A percentile compares a stretch with the other conserved stretches of the same genome.
phyloP scores from a whole-genome alignment of 495 filamentous ascomycete genomes.

The Penicillium alfredii region DNA sequence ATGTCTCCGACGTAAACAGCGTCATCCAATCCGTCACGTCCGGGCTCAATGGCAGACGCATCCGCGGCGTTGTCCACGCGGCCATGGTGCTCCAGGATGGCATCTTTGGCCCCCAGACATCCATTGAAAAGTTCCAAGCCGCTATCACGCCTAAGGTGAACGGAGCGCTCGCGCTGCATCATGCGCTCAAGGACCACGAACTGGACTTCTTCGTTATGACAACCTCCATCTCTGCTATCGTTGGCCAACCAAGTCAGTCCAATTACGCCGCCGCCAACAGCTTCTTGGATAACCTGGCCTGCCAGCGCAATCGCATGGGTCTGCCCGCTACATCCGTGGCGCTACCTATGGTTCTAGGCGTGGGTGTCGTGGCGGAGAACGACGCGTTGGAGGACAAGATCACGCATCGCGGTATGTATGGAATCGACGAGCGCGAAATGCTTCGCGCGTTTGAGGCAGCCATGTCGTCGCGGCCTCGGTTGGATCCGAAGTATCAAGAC shows the following conservation, averaged over 20 bases:
- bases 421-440: slow-evolving; percentile 33
- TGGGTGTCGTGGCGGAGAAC: slow-evolving; percentile 34
- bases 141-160: slow-evolving; percentile 19
- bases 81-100: slow-evolving; percentile 34
- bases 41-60: no score
- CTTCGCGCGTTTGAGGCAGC: slow-evolving; percentile 28
- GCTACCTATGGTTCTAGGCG: slow-evolving; percentile 29
- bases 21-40: slow-evolving; percentile 16
- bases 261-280: slow-evolving; percentile 29
- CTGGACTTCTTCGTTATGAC: slow-evolving; percentile 31
- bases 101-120: slow-evolving; percentile 17
- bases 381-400: slow-evolving; percentile 26
- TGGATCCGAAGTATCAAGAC: no score
- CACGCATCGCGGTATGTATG: slow-evolving; percentile 28
- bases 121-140: slow-evolving; percentile 9
- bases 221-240: slow-evolving; percentile 20
- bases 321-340: slow-evolving; percentile 21
- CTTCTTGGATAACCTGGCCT: slow-evolving; percentile 28
- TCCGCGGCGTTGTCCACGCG: slow-evolving; percentile 33
- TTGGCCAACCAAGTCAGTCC: slow-evolving; percentile 29
- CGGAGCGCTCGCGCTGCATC: slow-evolving; percentile 21
- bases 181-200: slow-evolving; percentile 10
- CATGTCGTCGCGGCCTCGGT: slow-evolving; percentile 16
- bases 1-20: slow-evolving; percentile 9
- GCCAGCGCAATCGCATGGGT: slow-evolving; percentile 22